Percentiles rank a stretch among this genome's conserved stretches.
These are phyloP conservation scores for Starmerella bacillaris DNA, from an alignment of 805 yeast species.

Conservation along the genomic window DNA sequence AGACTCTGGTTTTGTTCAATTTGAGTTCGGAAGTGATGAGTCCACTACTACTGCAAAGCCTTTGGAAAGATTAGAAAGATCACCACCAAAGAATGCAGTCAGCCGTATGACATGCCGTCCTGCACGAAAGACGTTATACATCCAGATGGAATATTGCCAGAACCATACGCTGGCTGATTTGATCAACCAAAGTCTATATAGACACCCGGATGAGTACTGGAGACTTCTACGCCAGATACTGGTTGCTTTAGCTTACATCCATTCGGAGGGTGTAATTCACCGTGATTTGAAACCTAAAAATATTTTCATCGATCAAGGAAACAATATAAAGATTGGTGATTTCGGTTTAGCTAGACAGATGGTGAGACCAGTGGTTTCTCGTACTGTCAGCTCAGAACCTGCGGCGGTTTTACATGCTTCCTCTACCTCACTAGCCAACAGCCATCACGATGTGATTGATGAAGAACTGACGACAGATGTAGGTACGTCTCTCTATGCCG, in stretches of 20 bases:
- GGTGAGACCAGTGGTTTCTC: constrained; percentile 13
- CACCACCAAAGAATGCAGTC: no score
- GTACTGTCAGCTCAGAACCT: constrained; percentile 3
- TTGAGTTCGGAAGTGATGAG: constrained; percentile 16
- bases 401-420: not conserved
- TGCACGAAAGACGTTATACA: constrained; percentile 70
- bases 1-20: constrained; percentile 19
- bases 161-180: constrained; percentile 75
- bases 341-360: constrained; percentile 80
- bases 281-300: constrained; percentile 91
- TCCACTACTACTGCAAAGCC: no score
- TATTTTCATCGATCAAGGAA: constrained; percentile 77
- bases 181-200: constrained; percentile 57
- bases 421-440: not conserved
- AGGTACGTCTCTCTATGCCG: constrained; percentile 88
- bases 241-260: constrained; percentile 82
- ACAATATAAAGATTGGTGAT: constrained; percentile 87
- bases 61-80: no score
- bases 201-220: constrained; percentile 71
- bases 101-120: no score
- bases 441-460: constrained; percentile 17
- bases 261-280: constrained; percentile 84
- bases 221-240: constrained; percentile 67
- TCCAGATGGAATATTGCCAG: constrained; percentile 98
- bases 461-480: constrained; percentile 82